Conservation (phyloP, 176 grass and related monocot species). For the Pontederia crassipes region DNA sequence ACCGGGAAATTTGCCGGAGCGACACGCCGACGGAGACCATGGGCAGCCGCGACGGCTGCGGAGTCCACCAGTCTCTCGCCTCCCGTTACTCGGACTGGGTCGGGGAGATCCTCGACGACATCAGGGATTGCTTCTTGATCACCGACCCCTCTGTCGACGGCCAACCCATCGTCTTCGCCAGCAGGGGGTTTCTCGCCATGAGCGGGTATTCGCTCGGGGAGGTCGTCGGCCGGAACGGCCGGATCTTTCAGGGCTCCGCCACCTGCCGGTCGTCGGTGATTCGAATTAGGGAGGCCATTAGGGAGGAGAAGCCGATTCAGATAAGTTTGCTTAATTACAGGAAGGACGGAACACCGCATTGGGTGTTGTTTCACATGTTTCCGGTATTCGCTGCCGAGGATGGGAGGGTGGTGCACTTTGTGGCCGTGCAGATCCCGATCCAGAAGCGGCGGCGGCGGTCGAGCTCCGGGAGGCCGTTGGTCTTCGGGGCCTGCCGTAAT, state of each 20-base stretch:
- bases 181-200: conserved; percentile 41
- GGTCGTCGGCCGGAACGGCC: conserved; percentile 61
- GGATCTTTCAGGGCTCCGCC: conserved; percentile 77
- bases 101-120: conserved; percentile 66
- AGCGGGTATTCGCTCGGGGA: conserved; percentile 46
- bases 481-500: conserved; percentile 48
- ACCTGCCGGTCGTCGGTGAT: conserved; percentile 60
- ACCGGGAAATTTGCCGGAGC: neutral
- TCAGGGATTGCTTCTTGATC: conserved; percentile 59
- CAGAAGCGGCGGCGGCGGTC: neutral
- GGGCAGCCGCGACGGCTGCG: neutral
- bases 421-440: conserved; percentile 84
- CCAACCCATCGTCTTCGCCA: conserved; percentile 93
- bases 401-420: conserved; percentile 64
- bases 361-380: conserved; percentile 67
- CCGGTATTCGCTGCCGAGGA: conserved; percentile 61
- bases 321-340: conserved; percentile 59
- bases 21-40: neutral
- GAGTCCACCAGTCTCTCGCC: conserved; percentile 40
- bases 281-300: conserved; percentile 61
- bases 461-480: neutral
- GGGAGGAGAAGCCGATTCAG: conserved; percentile 46
- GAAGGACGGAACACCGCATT: conserved; percentile 69
- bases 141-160: conserved; percentile 69
- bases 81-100: conserved; percentile 79